These are phyloP conservation scores for Parsonsia alboflavescens DNA, from an alignment of 257 asterid genomes.

Conservation along the genomic window DNA sequence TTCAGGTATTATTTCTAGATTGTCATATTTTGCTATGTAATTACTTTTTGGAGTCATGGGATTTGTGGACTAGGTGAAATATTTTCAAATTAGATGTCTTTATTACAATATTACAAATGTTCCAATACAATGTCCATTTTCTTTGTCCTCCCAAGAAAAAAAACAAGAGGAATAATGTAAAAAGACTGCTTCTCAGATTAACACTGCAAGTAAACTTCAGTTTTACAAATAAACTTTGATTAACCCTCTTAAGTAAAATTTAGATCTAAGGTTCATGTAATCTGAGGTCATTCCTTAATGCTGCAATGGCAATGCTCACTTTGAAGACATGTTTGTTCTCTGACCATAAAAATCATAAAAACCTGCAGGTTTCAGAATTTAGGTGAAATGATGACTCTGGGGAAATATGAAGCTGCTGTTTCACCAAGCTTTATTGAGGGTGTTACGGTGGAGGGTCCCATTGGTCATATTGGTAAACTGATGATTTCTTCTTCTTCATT, in stretches of 20 bases:
- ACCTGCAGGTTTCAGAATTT: slow-evolving; percentile 73
- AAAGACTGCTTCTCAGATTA: not conserved
- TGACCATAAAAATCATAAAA: not conserved
- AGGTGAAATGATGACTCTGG: slow-evolving; percentile 99
- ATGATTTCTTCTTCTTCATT: slow-evolving; percentile 6
- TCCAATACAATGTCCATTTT: not conserved
- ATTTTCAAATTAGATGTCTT: not conserved
- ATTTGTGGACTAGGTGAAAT: not conserved
- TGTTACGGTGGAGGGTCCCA: slow-evolving; percentile 77
- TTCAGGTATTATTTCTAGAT: slow-evolving; percentile 53
- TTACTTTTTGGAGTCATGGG: not conserved
- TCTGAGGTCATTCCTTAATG: not conserved
- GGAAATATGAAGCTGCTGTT: slow-evolving; percentile 80
- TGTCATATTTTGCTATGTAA: not conserved
- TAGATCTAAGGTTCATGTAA: not conserved
- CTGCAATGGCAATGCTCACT: not conserved
- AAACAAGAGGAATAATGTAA: too few species aligned
- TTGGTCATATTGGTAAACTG: slow-evolving; percentile 82
- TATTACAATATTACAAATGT: not conserved
- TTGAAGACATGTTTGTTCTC: not conserved
- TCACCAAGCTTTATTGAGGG: slow-evolving; percentile 82
- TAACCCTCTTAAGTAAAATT: not conserved
- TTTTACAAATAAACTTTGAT: not conserved
- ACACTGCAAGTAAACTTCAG: not conserved
- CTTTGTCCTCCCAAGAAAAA: too few species aligned